phyloP scores from a whole-genome alignment of 768 basidiomycete genomes.

The Coprinopsis strossmayeri region DNA sequence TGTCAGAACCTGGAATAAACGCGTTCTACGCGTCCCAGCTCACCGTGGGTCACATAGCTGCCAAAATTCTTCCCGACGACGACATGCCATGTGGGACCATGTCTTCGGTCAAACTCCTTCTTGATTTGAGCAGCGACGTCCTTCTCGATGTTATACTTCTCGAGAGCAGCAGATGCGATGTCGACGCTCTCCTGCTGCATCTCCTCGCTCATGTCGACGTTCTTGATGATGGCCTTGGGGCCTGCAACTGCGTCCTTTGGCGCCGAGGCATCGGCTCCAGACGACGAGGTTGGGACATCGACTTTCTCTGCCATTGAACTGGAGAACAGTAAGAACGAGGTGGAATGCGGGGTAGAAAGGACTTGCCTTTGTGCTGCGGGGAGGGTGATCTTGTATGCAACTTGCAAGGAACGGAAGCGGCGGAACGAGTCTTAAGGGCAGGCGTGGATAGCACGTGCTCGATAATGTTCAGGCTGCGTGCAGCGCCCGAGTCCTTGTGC shows the following conservation, averaged over 20 bases:
- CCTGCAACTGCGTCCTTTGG: slow-evolving; percentile 28
- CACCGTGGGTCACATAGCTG: slow-evolving; percentile 95
- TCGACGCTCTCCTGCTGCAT: slow-evolving; percentile 95
- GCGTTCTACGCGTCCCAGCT: slow-evolving; percentile 22
- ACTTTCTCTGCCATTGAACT: slow-evolving; percentile 47
- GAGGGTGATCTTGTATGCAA: background rate
- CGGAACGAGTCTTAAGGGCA: background rate
- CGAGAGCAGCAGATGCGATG: slow-evolving; percentile 76
- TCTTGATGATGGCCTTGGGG: slow-evolving; percentile 88
- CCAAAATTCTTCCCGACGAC: slow-evolving; percentile 99
- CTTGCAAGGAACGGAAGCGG: background rate
- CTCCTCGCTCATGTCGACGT: slow-evolving; percentile 94
- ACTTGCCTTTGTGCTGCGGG: slow-evolving; percentile 13
- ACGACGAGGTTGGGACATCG: slow-evolving; percentile 52
- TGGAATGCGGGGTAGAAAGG: slow-evolving; percentile 6
- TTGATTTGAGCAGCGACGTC: slow-evolving; percentile 98
- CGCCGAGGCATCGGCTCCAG: slow-evolving; percentile 44
- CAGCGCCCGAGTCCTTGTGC: no score
- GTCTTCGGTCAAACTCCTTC: slow-evolving; percentile 92
- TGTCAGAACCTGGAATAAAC: slow-evolving; percentile 11
- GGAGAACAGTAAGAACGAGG: slow-evolving; percentile 4
- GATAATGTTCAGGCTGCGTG: no score
- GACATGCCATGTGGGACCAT: slow-evolving; percentile 96
- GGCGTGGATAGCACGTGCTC: background rate
- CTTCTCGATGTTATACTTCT: slow-evolving; percentile 93